These are phyloP conservation scores for Bathelium albidoporum DNA, from an alignment of 495 filamentous ascomycete species.

Conservation along the genomic window DNA sequence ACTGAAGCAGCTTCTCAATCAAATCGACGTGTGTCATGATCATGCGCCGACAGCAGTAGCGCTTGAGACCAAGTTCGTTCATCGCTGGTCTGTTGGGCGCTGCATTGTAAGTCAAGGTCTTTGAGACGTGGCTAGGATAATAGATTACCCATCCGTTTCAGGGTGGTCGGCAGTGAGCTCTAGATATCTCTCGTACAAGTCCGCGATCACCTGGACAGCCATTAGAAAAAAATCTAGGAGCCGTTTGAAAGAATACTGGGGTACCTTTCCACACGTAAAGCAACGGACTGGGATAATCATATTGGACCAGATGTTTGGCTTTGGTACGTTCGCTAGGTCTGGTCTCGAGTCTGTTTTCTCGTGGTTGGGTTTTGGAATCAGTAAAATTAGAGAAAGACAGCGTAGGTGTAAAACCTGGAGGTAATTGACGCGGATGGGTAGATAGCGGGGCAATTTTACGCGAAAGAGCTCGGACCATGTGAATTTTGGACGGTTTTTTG, in stretches of 20 bases:
- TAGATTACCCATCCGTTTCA: neutral
- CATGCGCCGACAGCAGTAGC: slow-evolving; percentile 98
- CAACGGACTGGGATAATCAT: slow-evolving; percentile 99
- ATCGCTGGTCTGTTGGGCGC: slow-evolving; percentile 62
- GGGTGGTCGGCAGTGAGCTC: slow-evolving; percentile 59
- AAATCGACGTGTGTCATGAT: slow-evolving; percentile 99
- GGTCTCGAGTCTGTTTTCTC: no score
- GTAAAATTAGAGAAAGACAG: no score
- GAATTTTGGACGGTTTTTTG: slow-evolving; percentile 1
- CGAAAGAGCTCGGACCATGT: slow-evolving; percentile 3
- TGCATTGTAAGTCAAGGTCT: neutral
- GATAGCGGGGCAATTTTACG: slow-evolving; percentile 1
- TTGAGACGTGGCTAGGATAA: neutral
- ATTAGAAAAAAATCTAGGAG: slow-evolving; percentile 11
- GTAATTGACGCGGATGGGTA: neutral
- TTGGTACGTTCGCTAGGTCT: no score
- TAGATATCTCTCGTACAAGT: slow-evolving; percentile 93
- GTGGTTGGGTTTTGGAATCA: no score
- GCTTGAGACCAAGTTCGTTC: slow-evolving; percentile 82
- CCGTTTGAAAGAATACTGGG: neutral
- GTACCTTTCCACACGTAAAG: slow-evolving; percentile 97
- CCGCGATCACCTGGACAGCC: slow-evolving; percentile 69
- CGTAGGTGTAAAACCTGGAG: neutral
- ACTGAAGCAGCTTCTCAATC: slow-evolving; percentile 97
- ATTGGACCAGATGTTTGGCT: slow-evolving; percentile 21